Percentiles rank a stretch among this genome's conserved stretches.
phyloP scores from a whole-genome alignment of 2,329 filamentous ascomycete genomes.

The Cercospora zeae-maydis region DNA sequence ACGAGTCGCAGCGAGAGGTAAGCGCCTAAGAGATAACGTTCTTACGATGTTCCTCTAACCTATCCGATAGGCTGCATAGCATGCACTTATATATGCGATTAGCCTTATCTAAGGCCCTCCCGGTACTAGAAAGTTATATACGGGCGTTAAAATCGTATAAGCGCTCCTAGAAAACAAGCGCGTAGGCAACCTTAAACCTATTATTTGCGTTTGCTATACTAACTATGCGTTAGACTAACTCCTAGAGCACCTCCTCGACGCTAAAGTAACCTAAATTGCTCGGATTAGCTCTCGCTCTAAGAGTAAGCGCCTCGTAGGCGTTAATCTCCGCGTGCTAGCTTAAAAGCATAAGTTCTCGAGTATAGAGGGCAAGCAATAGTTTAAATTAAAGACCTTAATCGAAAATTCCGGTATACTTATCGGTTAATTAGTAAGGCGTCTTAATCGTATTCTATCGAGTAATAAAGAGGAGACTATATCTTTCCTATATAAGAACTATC shows the following conservation, averaged over 20 bases:
- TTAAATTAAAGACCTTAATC: conserved; percentile 26
- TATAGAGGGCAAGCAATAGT: conserved; percentile 38
- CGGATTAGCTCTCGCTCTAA: conserved; percentile 60
- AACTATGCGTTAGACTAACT: conserved; percentile 58
- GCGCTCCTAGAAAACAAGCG: conserved; percentile 50
- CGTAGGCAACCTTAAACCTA: conserved; percentile 57
- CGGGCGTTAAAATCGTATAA: conserved; percentile 62
- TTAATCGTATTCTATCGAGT: conserved; percentile 1
- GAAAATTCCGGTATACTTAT: conserved; percentile 24
- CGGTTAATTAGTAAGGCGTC: conserved; percentile 11
- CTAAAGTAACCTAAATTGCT: conserved; percentile 53
- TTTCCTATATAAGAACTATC: conserved; percentile 20
- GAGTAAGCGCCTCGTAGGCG: conserved; percentile 48
- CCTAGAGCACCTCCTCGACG: conserved; percentile 56
- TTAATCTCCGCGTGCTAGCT: conserved; percentile 50
- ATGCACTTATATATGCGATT: conserved; percentile 52
- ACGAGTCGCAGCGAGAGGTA: conserved; percentile 49
- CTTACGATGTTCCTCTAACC: not conserved
- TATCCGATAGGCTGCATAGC: conserved; percentile 49
- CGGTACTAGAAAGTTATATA: conserved; percentile 69
- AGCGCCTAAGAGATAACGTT: not conserved
- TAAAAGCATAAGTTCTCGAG: conserved; percentile 38
- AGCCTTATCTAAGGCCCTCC: conserved; percentile 70
- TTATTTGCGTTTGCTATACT: conserved; percentile 50
- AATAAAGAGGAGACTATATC: not conserved